A percentile compares a stretch with the other conserved stretches of the same genome.
phyloP scores from a whole-genome alignment of 768 basidiomycete species.

The Trametes cubensis region DNA sequence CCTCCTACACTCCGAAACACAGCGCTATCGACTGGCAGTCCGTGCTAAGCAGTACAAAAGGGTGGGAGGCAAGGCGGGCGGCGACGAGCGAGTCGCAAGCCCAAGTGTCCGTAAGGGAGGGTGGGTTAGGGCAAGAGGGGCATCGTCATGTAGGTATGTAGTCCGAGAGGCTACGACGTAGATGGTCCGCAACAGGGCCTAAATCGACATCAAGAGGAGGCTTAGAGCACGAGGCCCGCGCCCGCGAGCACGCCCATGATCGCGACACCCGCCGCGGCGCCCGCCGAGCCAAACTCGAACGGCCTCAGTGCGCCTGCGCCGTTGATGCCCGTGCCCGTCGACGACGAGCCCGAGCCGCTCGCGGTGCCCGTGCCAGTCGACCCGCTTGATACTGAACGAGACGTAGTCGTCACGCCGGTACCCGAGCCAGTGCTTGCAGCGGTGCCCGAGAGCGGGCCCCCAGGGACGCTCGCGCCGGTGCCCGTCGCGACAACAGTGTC shows the following conservation, averaged over 20 bases:
- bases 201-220: not conserved
- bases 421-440: not conserved
- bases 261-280: slow-evolving; percentile 11
- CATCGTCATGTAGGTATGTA: not conserved
- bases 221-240: slow-evolving; percentile 14
- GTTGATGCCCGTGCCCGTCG: slow-evolving; percentile 9
- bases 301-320: not conserved
- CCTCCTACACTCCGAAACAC: slow-evolving; percentile 1
- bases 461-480: not conserved
- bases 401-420: not conserved
- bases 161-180: not conserved
- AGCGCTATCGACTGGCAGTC: not conserved
- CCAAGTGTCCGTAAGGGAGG: no score
- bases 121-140: no score
- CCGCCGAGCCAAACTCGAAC: slow-evolving; percentile 6
- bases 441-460: not conserved
- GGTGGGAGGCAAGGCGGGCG: not conserved
- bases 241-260: slow-evolving; percentile 9
- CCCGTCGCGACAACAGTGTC: not conserved
- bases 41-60: not conserved
- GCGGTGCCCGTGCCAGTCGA: not conserved
- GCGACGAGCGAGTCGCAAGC: not conserved
- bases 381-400: not conserved
- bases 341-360: not conserved
- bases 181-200: not conserved